Evolutionary conservation across 306 rosid genomes (phyloP), one percentile per base, ranked within the genome.

Genomic region (Pyrus communis): DNA sequence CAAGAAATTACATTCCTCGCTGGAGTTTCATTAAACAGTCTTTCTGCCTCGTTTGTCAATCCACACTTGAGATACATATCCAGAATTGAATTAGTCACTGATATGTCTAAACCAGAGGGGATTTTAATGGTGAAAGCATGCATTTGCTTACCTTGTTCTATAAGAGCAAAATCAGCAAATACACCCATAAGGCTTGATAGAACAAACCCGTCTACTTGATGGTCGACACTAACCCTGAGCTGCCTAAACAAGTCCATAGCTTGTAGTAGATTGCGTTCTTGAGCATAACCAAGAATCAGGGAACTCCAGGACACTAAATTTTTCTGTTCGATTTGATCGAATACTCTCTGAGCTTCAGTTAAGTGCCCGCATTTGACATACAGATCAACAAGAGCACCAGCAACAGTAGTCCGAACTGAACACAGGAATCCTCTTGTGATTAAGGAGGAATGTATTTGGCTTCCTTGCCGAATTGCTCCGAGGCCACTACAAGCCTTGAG

Each of bases 11-110:
- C 85, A 81, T 90, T 84, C 76, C 80, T 85, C 38, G 42, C 35
- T 0, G 51, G 82, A 78, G 78, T 87, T 80, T 86, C 85, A 70
- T 82, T 67, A 77, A 90, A 87, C 25, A 87, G 68, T 52, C 80
- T 74, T 70, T 85, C 84, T 31, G 91, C 90, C n/a, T 82, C 82
- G 27, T 87, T 84, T 19, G 82, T 77, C 35, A 77, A 69, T 43
- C 96, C 96, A 0, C 91, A 88, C 85, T 88, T 90, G 84, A 88
- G 84, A 82, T 90, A 88, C 91, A 88, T 86, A 79, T 88, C 93
- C 65, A 88, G 70, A 58, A 88, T 74, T 11, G 93, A 90, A 84
- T 90, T 85, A 14, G 87, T 80, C 42, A 90, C 96, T 2, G 88
- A 84, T 58, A 67, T 79, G 75, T 86, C 91, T 51, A 82, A 79